Evolutionary conservation across 306 rosid species (phyloP), one percentile per base, ranked within the genome.

Genomic region (Dryas alaskensis): DNA sequence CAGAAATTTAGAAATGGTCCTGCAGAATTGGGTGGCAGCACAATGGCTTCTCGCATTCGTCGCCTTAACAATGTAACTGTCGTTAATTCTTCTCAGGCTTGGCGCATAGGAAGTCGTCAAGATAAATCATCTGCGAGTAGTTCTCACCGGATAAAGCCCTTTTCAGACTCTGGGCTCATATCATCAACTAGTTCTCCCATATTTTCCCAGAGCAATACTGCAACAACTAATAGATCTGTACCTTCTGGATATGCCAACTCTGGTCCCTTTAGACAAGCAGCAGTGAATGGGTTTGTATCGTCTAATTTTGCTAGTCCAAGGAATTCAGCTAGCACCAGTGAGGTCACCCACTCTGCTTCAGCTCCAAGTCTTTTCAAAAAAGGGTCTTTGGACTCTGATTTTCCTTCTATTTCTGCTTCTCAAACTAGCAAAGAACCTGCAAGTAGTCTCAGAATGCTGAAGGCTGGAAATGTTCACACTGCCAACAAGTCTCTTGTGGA

Each of bases 401-500:
- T 89, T 46, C 97, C 98, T 77, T 89, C 97, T 16, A 88, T 89
- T 76, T 88, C 92, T 68, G 86, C 81, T 47, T 73, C 86, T 61
- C 91, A 79, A 69, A 72, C 70, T 37, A 84, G 83, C 44, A 88
- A 82, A 82, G 60, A 60, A 57, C 85, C 91, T 74, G 43, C 74
- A 4, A 87, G 81, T 77, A 77, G 80, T 82, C 87, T 61, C 83
- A 53, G 81, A 72, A 39, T 40, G 27, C 76, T 73, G 46, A 87
- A 81, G 5, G 72, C 72, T 58, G 86, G 76, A 53, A 84, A 84
- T 71, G 91, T 91, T 68, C 92, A 91, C 22, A 84, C 90, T 81
- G 98, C 97, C 66, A 94, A 94, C 81, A 89, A 87, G 83, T 84
- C 98, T 55, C 69, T 94, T 78, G 90, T 94, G 63, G 98, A 91